These are phyloP conservation scores for Vachellia collinsii DNA, from an alignment of 306 rosid genomes.

Conservation along the genomic window DNA sequence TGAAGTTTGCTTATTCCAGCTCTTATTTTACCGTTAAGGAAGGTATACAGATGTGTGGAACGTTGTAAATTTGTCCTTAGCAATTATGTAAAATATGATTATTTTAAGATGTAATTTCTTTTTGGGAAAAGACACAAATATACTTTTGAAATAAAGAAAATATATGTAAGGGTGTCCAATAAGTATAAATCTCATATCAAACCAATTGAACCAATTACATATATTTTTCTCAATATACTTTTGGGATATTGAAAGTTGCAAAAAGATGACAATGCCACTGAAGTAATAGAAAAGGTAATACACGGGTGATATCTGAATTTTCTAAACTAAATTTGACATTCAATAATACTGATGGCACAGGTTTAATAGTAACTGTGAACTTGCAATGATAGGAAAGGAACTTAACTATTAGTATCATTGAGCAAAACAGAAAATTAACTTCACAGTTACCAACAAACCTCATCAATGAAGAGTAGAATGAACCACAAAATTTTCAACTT, in stretches of 20 bases:
- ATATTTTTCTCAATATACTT: too few relatives aligned
- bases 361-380: conserved; percentile 54
- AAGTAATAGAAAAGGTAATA: too few relatives aligned
- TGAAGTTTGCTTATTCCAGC: neutral
- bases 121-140: too few relatives aligned
- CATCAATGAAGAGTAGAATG: conserved; percentile 19
- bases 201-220: too few relatives aligned
- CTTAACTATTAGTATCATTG: conserved; percentile 22
- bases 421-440: neutral
- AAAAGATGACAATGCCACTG: too few relatives aligned
- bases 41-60: neutral
- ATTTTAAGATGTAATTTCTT: neutral
- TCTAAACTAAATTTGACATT: too few relatives aligned
- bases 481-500: conserved; percentile 6
- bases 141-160: too few relatives aligned
- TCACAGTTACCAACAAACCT: neutral
- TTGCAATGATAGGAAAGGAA: neutral
- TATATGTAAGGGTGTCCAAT: too few relatives aligned
- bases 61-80: neutral
- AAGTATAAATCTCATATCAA: too few relatives aligned
- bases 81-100: neutral
- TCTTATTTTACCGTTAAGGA: neutral
- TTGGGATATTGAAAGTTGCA: too few relatives aligned
- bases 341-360: too few relatives aligned
- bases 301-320: too few relatives aligned